These are phyloP conservation scores for Sugiyamaella sp. DNA, from an alignment of 1,139 yeast genomes.

Conservation along the genomic window DNA sequence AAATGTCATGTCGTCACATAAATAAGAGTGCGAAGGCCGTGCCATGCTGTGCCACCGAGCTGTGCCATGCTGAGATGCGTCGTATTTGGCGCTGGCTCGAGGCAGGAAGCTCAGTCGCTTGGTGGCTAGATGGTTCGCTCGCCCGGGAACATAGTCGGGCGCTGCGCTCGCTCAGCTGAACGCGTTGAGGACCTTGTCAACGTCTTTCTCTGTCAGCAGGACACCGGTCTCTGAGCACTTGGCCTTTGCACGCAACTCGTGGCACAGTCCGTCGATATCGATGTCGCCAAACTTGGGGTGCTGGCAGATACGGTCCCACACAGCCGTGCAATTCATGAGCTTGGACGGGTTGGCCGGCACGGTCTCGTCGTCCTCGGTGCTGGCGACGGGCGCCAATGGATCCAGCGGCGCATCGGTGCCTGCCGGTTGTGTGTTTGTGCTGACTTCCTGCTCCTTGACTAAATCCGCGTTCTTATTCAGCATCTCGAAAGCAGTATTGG, in stretches of 20 bases:
- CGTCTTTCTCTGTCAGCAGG: conserved; percentile 78
- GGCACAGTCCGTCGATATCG: conserved; percentile 91
- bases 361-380: conserved; percentile 39
- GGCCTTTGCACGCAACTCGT: conserved; percentile 88
- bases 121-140: too few relatives aligned
- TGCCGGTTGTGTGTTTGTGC: conserved; percentile 19
- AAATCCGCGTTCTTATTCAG: conserved; percentile 21
- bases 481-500: conserved; percentile 27
- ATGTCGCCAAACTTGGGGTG: conserved; percentile 93
- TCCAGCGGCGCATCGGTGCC: conserved; percentile 24
- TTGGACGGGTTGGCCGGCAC: conserved; percentile 41
- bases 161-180: conserved; percentile 20
- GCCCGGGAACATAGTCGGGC: too few relatives aligned
- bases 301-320: conserved; percentile 93
- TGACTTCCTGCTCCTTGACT: conserved; percentile 18
- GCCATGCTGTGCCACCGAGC: too few relatives aligned
- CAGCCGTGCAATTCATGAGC: conserved; percentile 77
- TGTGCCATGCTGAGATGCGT: too few relatives aligned
- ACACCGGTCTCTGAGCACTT: conserved; percentile 93
- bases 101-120: too few relatives aligned
- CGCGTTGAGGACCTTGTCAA: conserved; percentile 59
- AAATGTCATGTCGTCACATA: conserved; percentile 16
- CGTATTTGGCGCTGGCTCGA: too few relatives aligned
- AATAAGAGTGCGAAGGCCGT: too few relatives aligned
- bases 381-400: not conserved